Percentiles rank a stretch among this genome's conserved stretches.
Conservation (phyloP, 2,329 filamentous ascomycete genomes). For the Fusarium torreyae region DNA sequence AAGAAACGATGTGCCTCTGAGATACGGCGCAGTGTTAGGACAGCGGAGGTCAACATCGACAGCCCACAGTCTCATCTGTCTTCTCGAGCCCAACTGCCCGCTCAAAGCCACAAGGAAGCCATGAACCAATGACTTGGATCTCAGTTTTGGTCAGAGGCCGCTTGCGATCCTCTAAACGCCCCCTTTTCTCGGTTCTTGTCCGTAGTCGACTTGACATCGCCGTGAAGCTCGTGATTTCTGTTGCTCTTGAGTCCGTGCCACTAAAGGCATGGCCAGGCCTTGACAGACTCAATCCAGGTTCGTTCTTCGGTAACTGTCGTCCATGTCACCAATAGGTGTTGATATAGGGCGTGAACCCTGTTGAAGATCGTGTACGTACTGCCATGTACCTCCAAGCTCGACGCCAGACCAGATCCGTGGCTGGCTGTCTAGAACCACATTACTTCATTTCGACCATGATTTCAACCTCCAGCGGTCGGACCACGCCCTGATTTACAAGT, state of each 20-base stretch:
- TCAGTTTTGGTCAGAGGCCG: neutral
- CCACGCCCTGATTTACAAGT: conserved; percentile 14
- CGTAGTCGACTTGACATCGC: neutral
- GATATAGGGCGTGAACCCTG: conserved; percentile 11
- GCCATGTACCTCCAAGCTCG: conserved; percentile 20
- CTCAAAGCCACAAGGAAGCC: neutral
- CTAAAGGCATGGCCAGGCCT: conserved; percentile 4
- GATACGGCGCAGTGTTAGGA: neutral
- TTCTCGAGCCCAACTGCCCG: neutral
- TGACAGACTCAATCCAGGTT: conserved; percentile 5
- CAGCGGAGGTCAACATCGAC: neutral
- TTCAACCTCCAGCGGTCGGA: conserved; percentile 1
- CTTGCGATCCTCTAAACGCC: neutral
- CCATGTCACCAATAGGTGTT: neutral
- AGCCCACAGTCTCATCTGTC: neutral
- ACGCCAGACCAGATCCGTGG: conserved; percentile 34
- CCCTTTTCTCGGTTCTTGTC: neutral
- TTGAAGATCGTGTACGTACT: conserved; percentile 10
- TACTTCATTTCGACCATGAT: conserved; percentile 5
- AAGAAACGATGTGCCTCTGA: neutral
- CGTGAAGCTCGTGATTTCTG: conserved; percentile 4
- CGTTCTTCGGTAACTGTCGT: conserved; percentile 1
- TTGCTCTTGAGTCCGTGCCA: conserved; percentile 5
- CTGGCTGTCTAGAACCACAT: conserved; percentile 23
- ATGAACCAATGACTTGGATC: neutral